Conservation (phyloP, 2,329 filamentous ascomycete species). For the Epichloe bromicola region DNA sequence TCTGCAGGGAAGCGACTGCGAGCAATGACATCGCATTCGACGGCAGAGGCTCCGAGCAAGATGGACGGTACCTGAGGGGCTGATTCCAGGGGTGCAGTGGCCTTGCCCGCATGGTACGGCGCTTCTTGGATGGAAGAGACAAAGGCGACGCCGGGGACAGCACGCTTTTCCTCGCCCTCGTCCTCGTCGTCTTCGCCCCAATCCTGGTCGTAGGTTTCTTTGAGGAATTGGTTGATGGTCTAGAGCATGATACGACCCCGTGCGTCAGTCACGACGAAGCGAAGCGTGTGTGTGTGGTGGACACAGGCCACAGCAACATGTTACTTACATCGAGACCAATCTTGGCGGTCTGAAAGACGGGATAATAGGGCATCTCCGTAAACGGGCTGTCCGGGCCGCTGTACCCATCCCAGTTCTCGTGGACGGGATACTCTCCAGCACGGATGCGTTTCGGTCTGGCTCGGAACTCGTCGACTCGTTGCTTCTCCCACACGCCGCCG, state of each 20-base stretch:
- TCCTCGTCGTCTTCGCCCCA: background rate
- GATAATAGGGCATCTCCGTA: background rate
- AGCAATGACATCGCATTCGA: background rate
- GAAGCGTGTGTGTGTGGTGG: no score
- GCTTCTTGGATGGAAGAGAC: background rate
- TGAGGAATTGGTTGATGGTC: background rate
- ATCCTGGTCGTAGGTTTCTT: background rate
- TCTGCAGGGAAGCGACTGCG: background rate
- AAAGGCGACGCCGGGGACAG: background rate
- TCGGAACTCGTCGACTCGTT: background rate
- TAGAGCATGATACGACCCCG: background rate
- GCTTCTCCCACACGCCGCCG: background rate
- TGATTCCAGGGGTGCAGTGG: background rate
- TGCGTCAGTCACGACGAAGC: background rate
- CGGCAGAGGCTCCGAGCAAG: background rate
- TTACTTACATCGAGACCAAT: background rate
- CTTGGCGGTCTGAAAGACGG: background rate
- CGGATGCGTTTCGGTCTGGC: background rate
- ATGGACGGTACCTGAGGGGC: background rate
- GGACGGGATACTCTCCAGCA: background rate
- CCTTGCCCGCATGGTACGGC: conserved; percentile 1
- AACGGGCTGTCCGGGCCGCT: background rate
- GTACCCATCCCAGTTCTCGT: background rate
- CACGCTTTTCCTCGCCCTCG: background rate
- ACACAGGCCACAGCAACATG: background rate